These are phyloP conservation scores for Taphrina populina DNA, from an alignment of 1,139 yeast genomes.

Conservation along the genomic window DNA sequence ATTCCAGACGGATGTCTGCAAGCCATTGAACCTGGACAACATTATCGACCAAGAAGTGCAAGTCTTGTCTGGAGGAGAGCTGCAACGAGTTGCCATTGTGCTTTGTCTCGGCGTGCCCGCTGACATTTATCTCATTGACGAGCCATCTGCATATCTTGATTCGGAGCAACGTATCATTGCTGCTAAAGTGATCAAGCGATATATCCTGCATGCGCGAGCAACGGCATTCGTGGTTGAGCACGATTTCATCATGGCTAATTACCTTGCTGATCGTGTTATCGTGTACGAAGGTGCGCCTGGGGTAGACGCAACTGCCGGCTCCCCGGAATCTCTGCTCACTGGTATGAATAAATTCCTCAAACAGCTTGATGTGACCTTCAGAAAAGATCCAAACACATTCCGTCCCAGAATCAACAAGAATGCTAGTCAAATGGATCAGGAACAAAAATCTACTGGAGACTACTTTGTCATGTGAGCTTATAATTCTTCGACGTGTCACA, in stretches of 20 bases:
- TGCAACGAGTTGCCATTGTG: constrained; percentile 98
- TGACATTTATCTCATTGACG: constrained; percentile 93
- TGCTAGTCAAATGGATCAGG: constrained; percentile 98
- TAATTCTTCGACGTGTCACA: too few species aligned
- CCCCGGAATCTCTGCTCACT: constrained; percentile 88
- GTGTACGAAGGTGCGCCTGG: constrained; percentile 97
- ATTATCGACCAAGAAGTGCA: constrained; percentile 97
- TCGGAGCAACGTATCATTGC: constrained; percentile 99
- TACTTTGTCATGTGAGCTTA: constrained; percentile 70
- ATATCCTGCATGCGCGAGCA: constrained; percentile 91
- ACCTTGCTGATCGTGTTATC: constrained; percentile 96
- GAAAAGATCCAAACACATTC: constrained; percentile 97
- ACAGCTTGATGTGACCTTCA: constrained; percentile 90
- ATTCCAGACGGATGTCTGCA: constrained; percentile 95
- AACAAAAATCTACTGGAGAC: constrained; percentile 86
- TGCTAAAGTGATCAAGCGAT: constrained; percentile 96
- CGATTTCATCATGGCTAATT: constrained; percentile 96
- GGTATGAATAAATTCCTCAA: constrained; percentile 97
- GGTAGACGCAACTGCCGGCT: constrained; percentile 71
- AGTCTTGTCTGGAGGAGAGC: constrained; percentile 97
- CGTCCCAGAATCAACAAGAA: constrained; percentile 97
- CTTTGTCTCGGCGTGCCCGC: constrained; percentile 92
- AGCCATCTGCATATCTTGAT: constrained; percentile 97
- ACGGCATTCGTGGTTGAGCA: constrained; percentile 98
- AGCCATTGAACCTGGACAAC: constrained; percentile 89